Conservation (phyloP, 208 protist genomes). For the Endotrypanum monterogeii region DNA sequence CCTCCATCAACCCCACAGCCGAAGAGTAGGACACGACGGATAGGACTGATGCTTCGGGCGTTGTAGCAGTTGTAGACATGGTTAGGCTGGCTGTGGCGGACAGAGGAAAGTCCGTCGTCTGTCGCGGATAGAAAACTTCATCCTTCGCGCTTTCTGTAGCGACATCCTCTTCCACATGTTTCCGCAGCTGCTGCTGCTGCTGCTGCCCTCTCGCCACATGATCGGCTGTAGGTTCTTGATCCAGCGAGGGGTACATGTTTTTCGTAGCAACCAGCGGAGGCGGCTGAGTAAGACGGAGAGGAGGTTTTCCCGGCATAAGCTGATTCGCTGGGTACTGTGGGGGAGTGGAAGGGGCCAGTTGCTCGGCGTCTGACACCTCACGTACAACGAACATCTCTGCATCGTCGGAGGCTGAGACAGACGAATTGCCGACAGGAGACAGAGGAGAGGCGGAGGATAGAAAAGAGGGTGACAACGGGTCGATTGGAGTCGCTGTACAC, state of each 20-base stretch:
- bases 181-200: background rate
- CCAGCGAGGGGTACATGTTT: background rate
- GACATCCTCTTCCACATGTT: background rate
- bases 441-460: background rate
- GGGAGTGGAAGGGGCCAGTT: slow-evolving; percentile 6
- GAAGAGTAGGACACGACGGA: slow-evolving; percentile 11
- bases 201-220: background rate
- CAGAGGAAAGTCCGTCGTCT: background rate
- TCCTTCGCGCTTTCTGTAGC: background rate
- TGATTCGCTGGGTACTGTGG: slow-evolving; percentile 7
- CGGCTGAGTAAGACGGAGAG: background rate
- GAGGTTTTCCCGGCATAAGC: slow-evolving; percentile 7
- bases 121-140: background rate
- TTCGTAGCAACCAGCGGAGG: background rate
- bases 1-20: slow-evolving; percentile 26
- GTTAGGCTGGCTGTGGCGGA: background rate
- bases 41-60: background rate
- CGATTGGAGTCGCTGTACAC: background rate
- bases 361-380: slow-evolving; percentile 9
- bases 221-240: background rate
- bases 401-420: slow-evolving; percentile 8
- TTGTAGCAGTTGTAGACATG: background rate
- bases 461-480: background rate
- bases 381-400: slow-evolving; percentile 18
- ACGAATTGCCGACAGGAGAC: background rate